Evolutionary conservation across 768 basidiomycete species (phyloP).

Genomic region (Serendipita sp.): DNA sequence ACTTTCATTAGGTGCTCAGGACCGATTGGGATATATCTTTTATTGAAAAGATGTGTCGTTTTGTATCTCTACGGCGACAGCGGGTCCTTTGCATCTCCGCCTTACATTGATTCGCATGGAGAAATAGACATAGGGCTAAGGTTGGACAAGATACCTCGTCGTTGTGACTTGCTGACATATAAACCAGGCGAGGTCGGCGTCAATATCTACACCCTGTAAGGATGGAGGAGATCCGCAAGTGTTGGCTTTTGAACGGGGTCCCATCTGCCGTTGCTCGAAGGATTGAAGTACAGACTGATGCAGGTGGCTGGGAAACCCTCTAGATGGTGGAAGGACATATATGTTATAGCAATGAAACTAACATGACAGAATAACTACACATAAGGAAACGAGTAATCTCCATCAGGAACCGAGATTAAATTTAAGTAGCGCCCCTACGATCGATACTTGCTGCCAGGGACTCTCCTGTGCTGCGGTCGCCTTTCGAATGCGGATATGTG

Average conservation of each 20-base stretch:
- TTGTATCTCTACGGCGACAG: constrained; percentile 77
- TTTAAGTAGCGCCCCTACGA: constrained; percentile 77
- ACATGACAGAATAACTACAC: neutral
- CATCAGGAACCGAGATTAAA: constrained; percentile 42
- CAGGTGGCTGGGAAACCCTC: constrained; percentile 86
- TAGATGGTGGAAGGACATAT: constrained; percentile 20
- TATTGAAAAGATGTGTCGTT: constrained; percentile 82
- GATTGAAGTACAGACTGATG: constrained; percentile 72
- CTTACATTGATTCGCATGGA: constrained; percentile 88
- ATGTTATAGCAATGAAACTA: neutral
- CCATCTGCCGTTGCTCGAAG: constrained; percentile 82
- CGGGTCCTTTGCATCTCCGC: constrained; percentile 77
- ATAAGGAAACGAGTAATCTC: neutral
- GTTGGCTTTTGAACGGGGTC: constrained; percentile 81
- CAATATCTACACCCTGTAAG: constrained; percentile 75
- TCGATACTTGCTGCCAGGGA: constrained; percentile 73
- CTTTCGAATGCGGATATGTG: constrained; percentile 70
- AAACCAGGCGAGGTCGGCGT: constrained; percentile 60
- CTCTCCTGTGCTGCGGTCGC: constrained; percentile 25
- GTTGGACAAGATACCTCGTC: constrained; percentile 27
- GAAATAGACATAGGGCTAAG: constrained; percentile 87
- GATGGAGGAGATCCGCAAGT: constrained; percentile 83
- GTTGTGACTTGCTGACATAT: neutral
- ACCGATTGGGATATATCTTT: constrained; percentile 74
- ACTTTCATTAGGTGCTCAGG: constrained; percentile 74